Base-by-base conservation (phyloP, 2,329 filamentous ascomycete genomes). In the Colletotrichum sp. region DNA sequence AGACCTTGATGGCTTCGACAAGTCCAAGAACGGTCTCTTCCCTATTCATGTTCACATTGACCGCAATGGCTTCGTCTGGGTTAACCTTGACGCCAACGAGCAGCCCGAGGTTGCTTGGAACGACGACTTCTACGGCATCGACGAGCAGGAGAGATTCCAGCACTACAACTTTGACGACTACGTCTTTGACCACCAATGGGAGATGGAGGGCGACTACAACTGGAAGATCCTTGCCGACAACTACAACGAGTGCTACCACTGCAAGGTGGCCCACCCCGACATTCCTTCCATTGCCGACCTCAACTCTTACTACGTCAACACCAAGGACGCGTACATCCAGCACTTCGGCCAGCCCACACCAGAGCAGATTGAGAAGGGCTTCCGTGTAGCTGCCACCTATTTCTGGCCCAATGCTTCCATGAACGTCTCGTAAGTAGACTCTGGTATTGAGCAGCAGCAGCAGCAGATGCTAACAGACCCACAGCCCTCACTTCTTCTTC, bases 171-270 rank as follows among this genome's bases (percentile, higher is more conserved):
- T 88, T 78, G 85, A 88, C 0, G 84, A 91, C 67, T 93, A 91
- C 80, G 80, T 83, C 18, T 92, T 91, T 78, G 90, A 92, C 78
- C 90, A 92, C 80, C 82, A 83, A 36, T 92, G 89, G 89, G 87
- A 90, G 78, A 88, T 91, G 87, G 87, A 90, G 65, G 88, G 88
- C 0, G 86, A 88, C 36, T 90, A 88, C 80, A 92, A 92, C 84
- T 92, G 90, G 90, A 92, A 92, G 84, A 88, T 89, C 28, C 81
- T 91, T 36, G 88, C 88, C 16, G 91, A 93, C 80, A 92, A 93
- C 84, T 93, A 92, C 85, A 93, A 93, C 81, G 91, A 92, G 80
- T 93, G 91, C 80, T 93, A 93, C 79, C 91, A 93, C 84, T 92
- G 90, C 84, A 88, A 88, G 67, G 89, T 88, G 1, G 88, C 90